Conservation (phyloP, 805 yeast species). For the Yarrowia sp. region DNA sequence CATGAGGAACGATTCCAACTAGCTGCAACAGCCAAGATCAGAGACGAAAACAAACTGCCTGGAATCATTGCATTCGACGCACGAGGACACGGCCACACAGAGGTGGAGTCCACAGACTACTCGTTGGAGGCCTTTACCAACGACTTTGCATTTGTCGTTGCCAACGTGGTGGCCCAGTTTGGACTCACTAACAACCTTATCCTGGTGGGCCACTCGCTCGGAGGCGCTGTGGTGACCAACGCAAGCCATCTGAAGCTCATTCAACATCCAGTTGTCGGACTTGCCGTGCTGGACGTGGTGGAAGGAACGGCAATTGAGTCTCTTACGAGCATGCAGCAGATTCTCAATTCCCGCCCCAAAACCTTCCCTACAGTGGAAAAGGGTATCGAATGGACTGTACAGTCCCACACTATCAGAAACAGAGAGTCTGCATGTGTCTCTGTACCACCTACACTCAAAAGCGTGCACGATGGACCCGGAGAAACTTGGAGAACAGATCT, state of each 20-base stretch:
- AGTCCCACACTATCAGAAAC: conserved; percentile 52
- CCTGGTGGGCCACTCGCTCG: conserved; percentile 86
- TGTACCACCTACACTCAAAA: conserved; percentile 63
- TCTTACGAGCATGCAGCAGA: conserved; percentile 60
- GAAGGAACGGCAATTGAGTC: conserved; percentile 86
- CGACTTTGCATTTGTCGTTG: conserved; percentile 57
- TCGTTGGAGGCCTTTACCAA: conserved; percentile 50
- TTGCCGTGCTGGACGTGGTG: conserved; percentile 83
- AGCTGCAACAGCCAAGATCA: conserved; percentile 19
- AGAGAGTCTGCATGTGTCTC: conserved; percentile 64
- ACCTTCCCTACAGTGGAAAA: conserved; percentile 49
- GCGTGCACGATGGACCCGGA: conserved; percentile 29
- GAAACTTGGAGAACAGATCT: conserved; percentile 66
- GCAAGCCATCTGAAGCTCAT: conserved; percentile 38
- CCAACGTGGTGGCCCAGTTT: conserved; percentile 29
- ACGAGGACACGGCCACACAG: conserved; percentile 76
- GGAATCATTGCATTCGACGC: conserved; percentile 74
- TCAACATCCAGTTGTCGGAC: conserved; percentile 45
- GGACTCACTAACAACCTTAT: conserved; percentile 41
- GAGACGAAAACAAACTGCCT: conserved; percentile 40
- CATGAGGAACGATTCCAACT: neutral
- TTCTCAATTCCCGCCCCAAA: conserved; percentile 62
- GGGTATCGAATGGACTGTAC: conserved; percentile 84
- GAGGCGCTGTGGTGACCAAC: conserved; percentile 77
- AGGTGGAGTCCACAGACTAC: conserved; percentile 39